A percentile compares a stretch with the other conserved stretches of the same genome.
Conservation (phyloP, 257 asterid genomes). For the Penstemon newberryi region DNA sequence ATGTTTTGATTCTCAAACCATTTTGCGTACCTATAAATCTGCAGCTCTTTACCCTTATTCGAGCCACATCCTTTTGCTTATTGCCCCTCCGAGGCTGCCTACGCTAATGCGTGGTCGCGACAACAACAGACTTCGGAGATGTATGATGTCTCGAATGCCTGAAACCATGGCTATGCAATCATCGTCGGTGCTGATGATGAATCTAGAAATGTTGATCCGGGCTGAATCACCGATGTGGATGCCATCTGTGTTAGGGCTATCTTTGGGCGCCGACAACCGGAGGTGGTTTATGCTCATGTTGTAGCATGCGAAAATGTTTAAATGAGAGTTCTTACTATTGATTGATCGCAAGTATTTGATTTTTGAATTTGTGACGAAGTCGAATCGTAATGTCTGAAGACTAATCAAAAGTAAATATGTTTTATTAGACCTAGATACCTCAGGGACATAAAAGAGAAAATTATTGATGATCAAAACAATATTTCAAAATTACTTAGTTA, state of each 20-base stretch:
- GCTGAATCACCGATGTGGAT: constrained; percentile 63
- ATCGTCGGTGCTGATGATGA: constrained; percentile 62
- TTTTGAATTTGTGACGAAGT: constrained; percentile 50
- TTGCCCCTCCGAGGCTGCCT: constrained; percentile 61
- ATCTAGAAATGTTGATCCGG: constrained; percentile 37
- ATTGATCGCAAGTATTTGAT: constrained; percentile 48
- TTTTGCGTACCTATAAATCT: constrained; percentile 56
- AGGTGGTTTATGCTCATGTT: constrained; percentile 43
- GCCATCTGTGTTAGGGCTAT: constrained; percentile 88
- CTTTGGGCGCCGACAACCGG: constrained; percentile 44
- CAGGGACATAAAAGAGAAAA: no score
- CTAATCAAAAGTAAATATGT: not conserved
- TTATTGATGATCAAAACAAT: not conserved
- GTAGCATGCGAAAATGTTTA: constrained; percentile 59
- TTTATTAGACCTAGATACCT: no score
- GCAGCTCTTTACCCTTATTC: constrained; percentile 45
- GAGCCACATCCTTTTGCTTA: constrained; percentile 40
- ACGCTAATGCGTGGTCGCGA: constrained; percentile 81
- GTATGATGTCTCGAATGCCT: constrained; percentile 52
- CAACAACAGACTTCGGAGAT: constrained; percentile 56
- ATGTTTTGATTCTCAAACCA: constrained; percentile 77
- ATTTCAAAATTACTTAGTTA: not conserved
- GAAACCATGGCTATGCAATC: constrained; percentile 74
- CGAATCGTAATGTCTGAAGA: constrained; percentile 59
- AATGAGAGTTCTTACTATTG: constrained; percentile 75